Evolutionary conservation across 2,329 filamentous ascomycete genomes (phyloP).

Genomic region (Colletotrichum navitas): DNA sequence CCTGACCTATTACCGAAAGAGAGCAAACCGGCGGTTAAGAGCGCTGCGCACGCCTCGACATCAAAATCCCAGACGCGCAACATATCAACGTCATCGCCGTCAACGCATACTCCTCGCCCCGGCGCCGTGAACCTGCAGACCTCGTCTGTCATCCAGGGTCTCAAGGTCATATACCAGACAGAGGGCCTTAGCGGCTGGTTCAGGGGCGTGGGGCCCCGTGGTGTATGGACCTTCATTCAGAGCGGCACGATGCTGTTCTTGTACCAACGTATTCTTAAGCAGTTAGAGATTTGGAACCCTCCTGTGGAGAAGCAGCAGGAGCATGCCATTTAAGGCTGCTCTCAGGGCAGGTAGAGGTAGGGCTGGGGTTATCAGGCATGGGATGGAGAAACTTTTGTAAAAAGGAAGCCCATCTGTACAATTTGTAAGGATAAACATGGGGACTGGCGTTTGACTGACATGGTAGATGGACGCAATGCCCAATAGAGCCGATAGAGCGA

Average conservation of each 20-base stretch:
- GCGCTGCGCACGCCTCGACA: constrained; percentile 45
- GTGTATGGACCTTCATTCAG: constrained; percentile 97
- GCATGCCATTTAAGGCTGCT: constrained; percentile 27
- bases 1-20: constrained; percentile 49
- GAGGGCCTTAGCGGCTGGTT: constrained; percentile 94
- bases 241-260: constrained; percentile 96
- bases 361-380: constrained; percentile 12
- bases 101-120: constrained; percentile 82
- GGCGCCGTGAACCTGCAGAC: constrained; percentile 87
- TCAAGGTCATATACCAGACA: constrained; percentile 88
- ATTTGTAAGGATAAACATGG: constrained; percentile 41
- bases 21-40: constrained; percentile 43
- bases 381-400: constrained; percentile 34
- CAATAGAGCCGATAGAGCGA: constrained; percentile 42
- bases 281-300: constrained; percentile 71
- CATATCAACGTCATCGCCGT: constrained; percentile 92
- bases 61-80: constrained; percentile 70
- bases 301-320: constrained; percentile 45
- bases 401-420: constrained; percentile 39
- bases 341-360: constrained; percentile 3
- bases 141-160: constrained; percentile 86
- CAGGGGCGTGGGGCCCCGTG: constrained; percentile 90
- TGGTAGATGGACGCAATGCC: constrained; percentile 35
- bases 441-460: constrained; percentile 40
- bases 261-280: constrained; percentile 88